Percentiles rank a stretch among this genome's conserved stretches.
Evolutionary conservation across 2,329 filamentous ascomycete genomes (phyloP).

Genomic region (Nemania sp.): DNA sequence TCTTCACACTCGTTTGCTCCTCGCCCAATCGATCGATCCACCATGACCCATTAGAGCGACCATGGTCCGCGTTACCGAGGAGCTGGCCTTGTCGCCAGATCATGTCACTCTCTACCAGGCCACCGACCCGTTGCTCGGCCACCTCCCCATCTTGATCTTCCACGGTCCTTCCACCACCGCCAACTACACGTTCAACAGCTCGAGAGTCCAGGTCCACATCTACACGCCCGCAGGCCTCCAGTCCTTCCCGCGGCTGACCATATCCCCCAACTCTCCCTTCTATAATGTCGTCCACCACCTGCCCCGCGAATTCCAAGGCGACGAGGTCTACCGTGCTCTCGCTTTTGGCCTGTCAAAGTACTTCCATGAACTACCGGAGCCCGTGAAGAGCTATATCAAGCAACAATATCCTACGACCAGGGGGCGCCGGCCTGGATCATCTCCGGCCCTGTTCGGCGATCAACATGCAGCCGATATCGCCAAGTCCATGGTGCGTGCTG

Average conservation of each 20-base stretch:
- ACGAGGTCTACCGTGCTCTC: constrained; percentile 90
- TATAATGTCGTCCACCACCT: constrained; percentile 91
- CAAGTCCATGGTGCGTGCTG: constrained; percentile 83
- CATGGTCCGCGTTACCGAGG: constrained; percentile 87
- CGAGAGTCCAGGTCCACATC: constrained; percentile 93
- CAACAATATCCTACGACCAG: constrained; percentile 66
- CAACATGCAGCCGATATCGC: constrained; percentile 94
- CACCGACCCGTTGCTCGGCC: constrained; percentile 83
- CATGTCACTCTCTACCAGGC: constrained; percentile 89
- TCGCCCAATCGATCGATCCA: constrained; percentile 40
- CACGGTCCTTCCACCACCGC: constrained; percentile 91
- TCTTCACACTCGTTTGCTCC: constrained; percentile 39
- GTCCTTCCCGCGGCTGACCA: constrained; percentile 89
- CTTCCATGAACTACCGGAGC: constrained; percentile 85
- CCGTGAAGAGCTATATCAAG: constrained; percentile 78
- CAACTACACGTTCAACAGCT: constrained; percentile 88
- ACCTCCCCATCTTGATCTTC: constrained; percentile 88
- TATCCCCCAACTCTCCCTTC: constrained; percentile 91
- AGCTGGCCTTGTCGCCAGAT: constrained; percentile 83
- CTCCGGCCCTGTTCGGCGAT: constrained; percentile 82
- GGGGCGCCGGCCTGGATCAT: constrained; percentile 71
- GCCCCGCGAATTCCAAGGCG: constrained; percentile 93
- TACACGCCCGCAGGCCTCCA: constrained; percentile 90
- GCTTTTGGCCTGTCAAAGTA: constrained; percentile 96
- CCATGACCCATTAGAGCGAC: constrained; percentile 60